Evolutionary conservation across 2,329 filamentous ascomycete genomes (phyloP).

Genomic region (Trichoderma breve): DNA sequence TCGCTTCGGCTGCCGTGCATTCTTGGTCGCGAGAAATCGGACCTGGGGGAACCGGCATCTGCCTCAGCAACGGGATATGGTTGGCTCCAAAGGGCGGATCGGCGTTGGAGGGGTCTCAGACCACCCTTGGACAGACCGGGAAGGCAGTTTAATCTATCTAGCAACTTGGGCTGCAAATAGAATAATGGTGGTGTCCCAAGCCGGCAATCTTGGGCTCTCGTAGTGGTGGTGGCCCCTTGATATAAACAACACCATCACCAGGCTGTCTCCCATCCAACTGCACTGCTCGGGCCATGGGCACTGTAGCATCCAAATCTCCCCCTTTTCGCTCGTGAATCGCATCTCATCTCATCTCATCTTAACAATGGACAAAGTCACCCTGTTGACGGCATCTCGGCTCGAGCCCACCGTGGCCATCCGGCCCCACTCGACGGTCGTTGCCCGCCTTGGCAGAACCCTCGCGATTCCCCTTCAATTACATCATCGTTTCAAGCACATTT

Average conservation of each 20-base stretch:
- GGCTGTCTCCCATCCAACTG: neutral
- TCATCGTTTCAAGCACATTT: conserved; percentile 28
- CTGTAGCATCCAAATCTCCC: neutral
- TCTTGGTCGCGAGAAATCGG: neutral
- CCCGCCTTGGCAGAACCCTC: conserved; percentile 36
- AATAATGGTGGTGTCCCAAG: neutral
- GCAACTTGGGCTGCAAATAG: neutral
- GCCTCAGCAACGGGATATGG: neutral
- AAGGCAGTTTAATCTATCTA: neutral
- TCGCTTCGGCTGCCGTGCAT: neutral
- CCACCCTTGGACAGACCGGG: neutral
- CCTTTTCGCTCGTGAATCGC: neutral
- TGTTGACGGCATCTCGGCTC: conserved; percentile 40
- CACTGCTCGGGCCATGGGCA: neutral
- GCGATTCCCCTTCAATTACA: conserved; percentile 37
- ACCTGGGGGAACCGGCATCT: neutral
- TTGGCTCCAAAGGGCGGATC: neutral
- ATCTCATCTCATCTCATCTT: neutral
- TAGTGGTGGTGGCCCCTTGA: neutral
- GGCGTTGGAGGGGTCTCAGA: neutral
- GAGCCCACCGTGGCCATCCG: conserved; percentile 32
- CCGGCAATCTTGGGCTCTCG: neutral
- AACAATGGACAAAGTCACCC: conserved; percentile 37
- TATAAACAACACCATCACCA: conserved; percentile 13
- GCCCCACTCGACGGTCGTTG: conserved; percentile 34